These are phyloP conservation scores for Meira nashicola DNA, from an alignment of 1,284 basidiomycete species.

Conservation along the genomic window DNA sequence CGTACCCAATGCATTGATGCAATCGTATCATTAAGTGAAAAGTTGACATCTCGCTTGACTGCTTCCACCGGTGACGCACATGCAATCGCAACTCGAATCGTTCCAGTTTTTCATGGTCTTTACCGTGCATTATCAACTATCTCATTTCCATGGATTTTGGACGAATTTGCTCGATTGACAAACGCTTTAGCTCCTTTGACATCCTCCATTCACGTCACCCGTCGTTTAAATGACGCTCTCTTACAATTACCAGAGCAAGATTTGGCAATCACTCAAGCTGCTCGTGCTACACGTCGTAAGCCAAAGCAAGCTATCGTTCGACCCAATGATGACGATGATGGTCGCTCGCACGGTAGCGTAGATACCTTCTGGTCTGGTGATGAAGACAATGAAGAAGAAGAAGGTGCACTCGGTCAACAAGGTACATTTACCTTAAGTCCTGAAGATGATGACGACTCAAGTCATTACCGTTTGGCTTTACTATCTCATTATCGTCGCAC, in stretches of 20 bases:
- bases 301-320: conserved; percentile 33
- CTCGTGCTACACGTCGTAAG: conserved; percentile 29
- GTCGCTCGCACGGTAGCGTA: conserved; percentile 31
- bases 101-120: conserved; percentile 77
- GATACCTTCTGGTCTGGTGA: conserved; percentile 56
- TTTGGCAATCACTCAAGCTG: conserved; percentile 53
- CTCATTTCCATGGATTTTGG: conserved; percentile 67
- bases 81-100: conserved; percentile 65
- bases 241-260: conserved; percentile 51
- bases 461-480: conserved; percentile 58
- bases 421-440: conserved; percentile 31
- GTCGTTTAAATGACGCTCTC: conserved; percentile 56
- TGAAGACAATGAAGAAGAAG: conserved; percentile 21
- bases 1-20: conserved; percentile 59
- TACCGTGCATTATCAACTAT: conserved; percentile 77
- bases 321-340: conserved; percentile 17
- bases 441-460: conserved; percentile 20
- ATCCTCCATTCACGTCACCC: conserved; percentile 61
- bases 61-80: conserved; percentile 60
- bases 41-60: conserved; percentile 21
- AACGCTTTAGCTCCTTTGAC: conserved; percentile 63
- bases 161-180: conserved; percentile 65
- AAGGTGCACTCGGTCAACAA: conserved; percentile 11
- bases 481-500: conserved; percentile 70
- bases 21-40: conserved; percentile 26